Base-by-base conservation (phyloP, 345 rosid genomes). In the Hibiscus tridactylites region DNA sequence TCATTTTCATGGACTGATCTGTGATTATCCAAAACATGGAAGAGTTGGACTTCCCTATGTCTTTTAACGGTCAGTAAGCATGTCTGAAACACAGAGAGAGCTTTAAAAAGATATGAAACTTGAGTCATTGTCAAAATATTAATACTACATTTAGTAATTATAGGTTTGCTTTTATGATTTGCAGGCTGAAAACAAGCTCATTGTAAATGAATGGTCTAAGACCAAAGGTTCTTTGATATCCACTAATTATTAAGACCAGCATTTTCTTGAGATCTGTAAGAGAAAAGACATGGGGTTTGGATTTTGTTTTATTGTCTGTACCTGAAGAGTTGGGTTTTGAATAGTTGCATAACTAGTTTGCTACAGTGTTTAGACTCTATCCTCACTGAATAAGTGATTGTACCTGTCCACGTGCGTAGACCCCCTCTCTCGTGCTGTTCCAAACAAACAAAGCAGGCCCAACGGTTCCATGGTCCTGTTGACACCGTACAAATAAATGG, bases 341-440 rank as follows among this genome's bases (percentile, higher is more conserved):
- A 66, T 24, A 60, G 28, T 59, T 54, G 3, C 28, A 17, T 47
- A n/a, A 61, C 56, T n/a, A 53, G 3, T 54, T 65, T 47, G 61
- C 60, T 39, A 58, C 75, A 70, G 49, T 65, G 3, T n/a, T 63
- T 8, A 12, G 63, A 57, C 31, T 69, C 24, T 13, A 17, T 37
- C 37, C 12, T 62, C 10, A 61, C 37, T 17, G 44, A 28, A 65
- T 75, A 67, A 75, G 78, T 75, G 79, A 80, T 17, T 73, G 81
- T 72, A 70, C 75, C 71, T 19, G 74, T 73, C 83, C 83, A 82
- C 85, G 83, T 82, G 85, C 81, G 85, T 77, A 79, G 81, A 82
- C 84, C 81, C 83, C 68, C 1, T 44, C 11, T 69, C 11, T 69
- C 17, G 42, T 78, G 77, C 76, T 76, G 83, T 57, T 82, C n/a